Evolutionary conservation across 495 filamentous ascomycete species (phyloP).

Genomic region (Niebla homalea): DNA sequence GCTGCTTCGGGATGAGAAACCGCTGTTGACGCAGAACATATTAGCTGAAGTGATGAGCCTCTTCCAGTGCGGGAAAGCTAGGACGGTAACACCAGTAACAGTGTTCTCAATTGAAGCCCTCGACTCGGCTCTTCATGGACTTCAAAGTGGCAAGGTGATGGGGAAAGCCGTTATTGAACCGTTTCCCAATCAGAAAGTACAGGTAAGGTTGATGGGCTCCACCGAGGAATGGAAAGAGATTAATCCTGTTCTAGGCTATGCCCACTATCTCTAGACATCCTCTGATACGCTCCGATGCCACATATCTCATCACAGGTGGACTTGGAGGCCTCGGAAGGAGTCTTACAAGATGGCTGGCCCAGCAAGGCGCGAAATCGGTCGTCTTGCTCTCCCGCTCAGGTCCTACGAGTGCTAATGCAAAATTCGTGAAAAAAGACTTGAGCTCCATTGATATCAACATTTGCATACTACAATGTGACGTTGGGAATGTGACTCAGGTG

Average conservation of each 20-base stretch:
- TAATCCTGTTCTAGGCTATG: not conserved
- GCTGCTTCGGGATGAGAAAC: not conserved
- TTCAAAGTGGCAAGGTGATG: slow-evolving; percentile 37
- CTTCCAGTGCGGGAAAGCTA: not conserved
- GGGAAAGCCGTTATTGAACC: slow-evolving; percentile 37
- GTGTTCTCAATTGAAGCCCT: slow-evolving; percentile 21
- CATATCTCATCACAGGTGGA: slow-evolving; percentile 26
- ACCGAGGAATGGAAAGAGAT: slow-evolving; percentile 32
- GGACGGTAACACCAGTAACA: slow-evolving; percentile 5
- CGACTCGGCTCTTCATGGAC: slow-evolving; percentile 30
- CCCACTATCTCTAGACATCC: not conserved
- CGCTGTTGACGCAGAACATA: not conserved
- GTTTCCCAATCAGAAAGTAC: not conserved
- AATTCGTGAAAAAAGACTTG: not conserved
- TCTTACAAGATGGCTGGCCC: slow-evolving; percentile 18
- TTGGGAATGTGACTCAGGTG: not conserved
- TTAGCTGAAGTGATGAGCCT: not conserved
- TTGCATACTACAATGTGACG: not conserved
- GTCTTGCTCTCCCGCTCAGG: slow-evolving; percentile 21
- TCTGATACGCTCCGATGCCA: slow-evolving; percentile 4
- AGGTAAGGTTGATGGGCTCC: not conserved
- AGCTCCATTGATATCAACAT: not conserved
- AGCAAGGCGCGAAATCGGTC: slow-evolving; percentile 19
- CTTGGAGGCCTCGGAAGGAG: slow-evolving; percentile 22
- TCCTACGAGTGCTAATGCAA: not conserved